phyloP scores from a whole-genome alignment of 306 rosid species.

The Lathyrus sativus region DNA sequence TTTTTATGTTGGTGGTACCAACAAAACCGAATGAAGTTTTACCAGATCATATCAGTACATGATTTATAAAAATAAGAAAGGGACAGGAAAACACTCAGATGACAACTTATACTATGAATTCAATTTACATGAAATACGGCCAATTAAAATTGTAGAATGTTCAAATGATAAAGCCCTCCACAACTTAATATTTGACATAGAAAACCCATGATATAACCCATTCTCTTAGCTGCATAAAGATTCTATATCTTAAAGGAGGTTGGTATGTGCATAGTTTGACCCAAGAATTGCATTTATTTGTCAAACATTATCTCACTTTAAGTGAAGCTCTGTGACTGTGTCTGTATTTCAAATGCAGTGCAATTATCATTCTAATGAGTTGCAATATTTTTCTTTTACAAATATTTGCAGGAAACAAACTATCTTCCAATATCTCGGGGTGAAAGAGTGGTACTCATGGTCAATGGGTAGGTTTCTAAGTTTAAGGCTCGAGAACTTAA shows the following conservation, averaged over 20 bases:
- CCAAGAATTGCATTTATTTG: constrained; percentile 22
- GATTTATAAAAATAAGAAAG: neutral
- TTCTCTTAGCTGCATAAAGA: constrained; percentile 16
- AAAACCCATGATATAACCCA: constrained; percentile 3
- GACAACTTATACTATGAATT: neutral
- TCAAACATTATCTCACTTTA: constrained; percentile 17
- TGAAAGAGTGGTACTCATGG: constrained; percentile 83
- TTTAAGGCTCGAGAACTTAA: constrained; percentile 30
- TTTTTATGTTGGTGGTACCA: constrained; percentile 9
- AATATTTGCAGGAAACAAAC: constrained; percentile 71
- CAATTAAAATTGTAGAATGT: constrained; percentile 11
- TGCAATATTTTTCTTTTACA: constrained; percentile 12
- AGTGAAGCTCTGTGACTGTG: neutral
- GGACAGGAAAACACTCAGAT: constrained; percentile 3
- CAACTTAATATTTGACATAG: neutral
- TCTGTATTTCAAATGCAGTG: constrained; percentile 12
- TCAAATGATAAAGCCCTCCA: neutral
- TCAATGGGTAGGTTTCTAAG: constrained; percentile 73
- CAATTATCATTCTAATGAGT: constrained; percentile 27
- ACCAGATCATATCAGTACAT: constrained; percentile 7
- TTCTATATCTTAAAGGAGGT: constrained; percentile 7
- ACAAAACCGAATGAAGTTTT: constrained; percentile 6
- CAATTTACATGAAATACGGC: neutral
- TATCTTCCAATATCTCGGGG: constrained; percentile 92
- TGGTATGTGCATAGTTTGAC: constrained; percentile 10